phyloP scores from a whole-genome alignment of 179 eudicot genomes.

The Amaranthus tricolor region DNA sequence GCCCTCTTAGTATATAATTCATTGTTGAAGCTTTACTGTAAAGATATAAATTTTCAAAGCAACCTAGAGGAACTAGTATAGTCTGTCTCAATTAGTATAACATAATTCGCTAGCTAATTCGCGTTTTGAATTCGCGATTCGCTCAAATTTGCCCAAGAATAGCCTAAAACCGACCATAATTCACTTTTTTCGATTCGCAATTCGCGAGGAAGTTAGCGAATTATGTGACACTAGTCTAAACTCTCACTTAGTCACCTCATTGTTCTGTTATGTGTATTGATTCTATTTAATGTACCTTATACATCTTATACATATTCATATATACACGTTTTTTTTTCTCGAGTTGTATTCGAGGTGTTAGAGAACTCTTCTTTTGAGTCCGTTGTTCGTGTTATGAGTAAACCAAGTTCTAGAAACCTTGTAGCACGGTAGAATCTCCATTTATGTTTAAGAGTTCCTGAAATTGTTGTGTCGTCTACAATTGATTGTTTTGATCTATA shows the following conservation, averaged over 20 bases:
- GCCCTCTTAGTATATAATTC: neutral
- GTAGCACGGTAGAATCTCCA: neutral
- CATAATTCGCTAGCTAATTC: too few species aligned
- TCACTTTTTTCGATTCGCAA: too few species aligned
- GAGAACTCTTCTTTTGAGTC: neutral
- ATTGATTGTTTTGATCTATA: too few species aligned
- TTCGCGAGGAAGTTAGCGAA: neutral
- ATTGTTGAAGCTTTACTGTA: neutral
- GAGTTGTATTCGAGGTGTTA: neutral
- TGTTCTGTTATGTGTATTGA: neutral
- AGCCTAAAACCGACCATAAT: too few species aligned
- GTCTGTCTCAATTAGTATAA: neutral
- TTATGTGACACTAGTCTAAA: neutral
- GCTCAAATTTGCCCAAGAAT: too few species aligned
- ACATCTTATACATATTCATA: neutral
- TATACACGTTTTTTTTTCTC: neutral
- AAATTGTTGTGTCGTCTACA: neutral
- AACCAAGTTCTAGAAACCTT: neutral
- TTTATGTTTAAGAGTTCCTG: neutral
- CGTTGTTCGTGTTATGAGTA: neutral
- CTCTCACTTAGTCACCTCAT: neutral
- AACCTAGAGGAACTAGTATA: neutral
- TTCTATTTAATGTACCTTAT: neutral
- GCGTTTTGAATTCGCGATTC: too few species aligned
- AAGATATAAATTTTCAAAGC: neutral